Conservation (phyloP, 2,329 filamentous ascomycete species). For the Alternaria sp. region DNA sequence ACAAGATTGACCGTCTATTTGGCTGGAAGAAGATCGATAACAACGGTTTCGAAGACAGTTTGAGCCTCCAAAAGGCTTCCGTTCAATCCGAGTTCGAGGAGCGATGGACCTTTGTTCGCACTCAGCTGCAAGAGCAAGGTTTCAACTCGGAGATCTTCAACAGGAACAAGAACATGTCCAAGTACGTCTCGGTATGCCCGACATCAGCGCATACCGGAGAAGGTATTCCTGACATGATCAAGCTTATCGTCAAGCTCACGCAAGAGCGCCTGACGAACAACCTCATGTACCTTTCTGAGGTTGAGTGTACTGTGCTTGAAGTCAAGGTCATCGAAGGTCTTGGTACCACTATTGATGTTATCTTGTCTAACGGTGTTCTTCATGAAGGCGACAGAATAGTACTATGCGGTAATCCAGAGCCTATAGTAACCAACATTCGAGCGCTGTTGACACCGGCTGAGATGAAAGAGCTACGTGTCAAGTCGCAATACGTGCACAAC, state of each 20-base stretch:
- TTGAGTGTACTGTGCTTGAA: conserved; percentile 96
- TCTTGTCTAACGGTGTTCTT: conserved; percentile 93
- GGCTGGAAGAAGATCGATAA: conserved; percentile 99
- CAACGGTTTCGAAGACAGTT: conserved; percentile 95
- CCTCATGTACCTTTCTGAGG: conserved; percentile 97
- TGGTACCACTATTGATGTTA: conserved; percentile 97
- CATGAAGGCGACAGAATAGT: conserved; percentile 94
- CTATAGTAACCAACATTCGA: conserved; percentile 93
- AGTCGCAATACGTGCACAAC: conserved; percentile 97
- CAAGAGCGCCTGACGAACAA: conserved; percentile 97
- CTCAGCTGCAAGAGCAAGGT: conserved; percentile 93
- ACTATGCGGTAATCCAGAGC: conserved; percentile 93
- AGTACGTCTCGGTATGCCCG: conserved; percentile 92
- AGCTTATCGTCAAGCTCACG: conserved; percentile 88
- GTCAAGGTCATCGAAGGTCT: conserved; percentile 99
- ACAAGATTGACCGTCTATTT: conserved; percentile 99
- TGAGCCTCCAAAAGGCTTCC: conserved; percentile 87
- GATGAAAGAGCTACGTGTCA: conserved; percentile 92
- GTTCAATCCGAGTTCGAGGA: conserved; percentile 95
- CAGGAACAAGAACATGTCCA: conserved; percentile 97
- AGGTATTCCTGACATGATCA: conserved; percentile 98
- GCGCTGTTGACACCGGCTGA: conserved; percentile 92
- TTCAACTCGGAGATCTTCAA: conserved; percentile 98
- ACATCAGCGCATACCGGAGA: conserved; percentile 99
- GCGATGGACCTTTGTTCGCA: conserved; percentile 87